phyloP scores from a whole-genome alignment of 805 yeast genomes.

The Wickerhamiella occidentalis region DNA sequence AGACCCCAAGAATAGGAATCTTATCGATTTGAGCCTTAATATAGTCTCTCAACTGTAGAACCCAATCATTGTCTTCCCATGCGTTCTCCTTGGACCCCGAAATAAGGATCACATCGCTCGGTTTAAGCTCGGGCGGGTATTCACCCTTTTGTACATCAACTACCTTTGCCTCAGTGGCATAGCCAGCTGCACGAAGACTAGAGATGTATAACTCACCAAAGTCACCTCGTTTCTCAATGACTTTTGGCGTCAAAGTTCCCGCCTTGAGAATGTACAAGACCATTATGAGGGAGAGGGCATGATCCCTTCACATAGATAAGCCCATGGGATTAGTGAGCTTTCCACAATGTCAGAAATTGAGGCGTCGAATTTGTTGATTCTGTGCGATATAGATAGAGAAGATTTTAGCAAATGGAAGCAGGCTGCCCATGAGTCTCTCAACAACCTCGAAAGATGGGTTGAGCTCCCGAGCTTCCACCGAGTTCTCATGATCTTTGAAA shows the following conservation, averaged over 20 bases:
- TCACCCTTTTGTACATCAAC: conserved; percentile 24
- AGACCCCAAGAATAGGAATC: conserved; percentile 40
- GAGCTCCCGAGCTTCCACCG: conserved; percentile 19
- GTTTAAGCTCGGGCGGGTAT: conserved; percentile 20
- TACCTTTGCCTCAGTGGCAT: conserved; percentile 13
- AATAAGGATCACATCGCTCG: conserved; percentile 27
- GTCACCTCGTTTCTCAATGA: conserved; percentile 24
- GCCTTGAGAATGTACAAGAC: conserved; percentile 28
- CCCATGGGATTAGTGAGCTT: not conserved
- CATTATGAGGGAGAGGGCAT: not conserved
- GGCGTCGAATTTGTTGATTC: conserved; percentile 2
- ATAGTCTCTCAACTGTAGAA: conserved; percentile 26
- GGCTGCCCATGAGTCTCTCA: conserved; percentile 1
- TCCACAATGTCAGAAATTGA: conserved; percentile 10
- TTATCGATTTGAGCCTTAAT: conserved; percentile 16
- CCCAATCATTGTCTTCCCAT: conserved; percentile 28
- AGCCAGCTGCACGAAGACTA: conserved; percentile 24
- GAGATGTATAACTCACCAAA: conserved; percentile 27
- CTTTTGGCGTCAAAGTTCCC: conserved; percentile 24
- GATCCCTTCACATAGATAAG: too few species aligned
- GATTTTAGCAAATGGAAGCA: conserved; percentile 3
- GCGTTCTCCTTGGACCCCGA: conserved; percentile 31
- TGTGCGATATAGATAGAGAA: conserved; percentile 7
- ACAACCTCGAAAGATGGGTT: conserved; percentile 14
- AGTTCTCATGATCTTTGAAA: conserved; percentile 19